A percentile compares a stretch with the other conserved stretches of the same genome.
These are phyloP conservation scores for Raphanus hybrid DNA, from an alignment of 441 rosid species.

Conservation along the genomic window DNA sequence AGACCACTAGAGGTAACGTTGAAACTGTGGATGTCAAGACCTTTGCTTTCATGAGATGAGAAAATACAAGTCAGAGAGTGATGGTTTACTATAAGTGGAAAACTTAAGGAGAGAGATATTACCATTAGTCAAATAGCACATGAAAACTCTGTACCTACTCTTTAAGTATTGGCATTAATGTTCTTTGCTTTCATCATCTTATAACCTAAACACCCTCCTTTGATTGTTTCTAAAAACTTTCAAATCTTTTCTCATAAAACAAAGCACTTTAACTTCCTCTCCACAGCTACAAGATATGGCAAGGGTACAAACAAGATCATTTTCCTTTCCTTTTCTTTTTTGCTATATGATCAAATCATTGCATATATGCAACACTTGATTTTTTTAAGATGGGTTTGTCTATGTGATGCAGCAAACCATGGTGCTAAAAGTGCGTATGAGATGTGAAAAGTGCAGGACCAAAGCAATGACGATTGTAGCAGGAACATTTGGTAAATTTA, in stretches of 20 bases:
- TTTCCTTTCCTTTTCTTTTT: neutral
- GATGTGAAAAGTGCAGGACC: constrained; percentile 25
- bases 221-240: constrained; percentile 3
- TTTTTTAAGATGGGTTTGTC: neutral
- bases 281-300: constrained; percentile 11
- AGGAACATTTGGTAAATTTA: constrained; percentile 15
- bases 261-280: neutral
- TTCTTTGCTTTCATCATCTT: neutral
- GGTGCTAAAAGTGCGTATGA: constrained; percentile 23
- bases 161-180: constrained; percentile 16
- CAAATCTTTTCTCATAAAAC: constrained; percentile 12
- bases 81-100: constrained; percentile 13
- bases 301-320: constrained; percentile 12
- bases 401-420: constrained; percentile 11
- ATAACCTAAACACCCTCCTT: constrained; percentile 12
- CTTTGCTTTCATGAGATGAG: neutral
- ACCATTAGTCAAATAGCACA: constrained; percentile 18
- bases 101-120: neutral
- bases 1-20: constrained; percentile 9
- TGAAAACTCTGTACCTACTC: constrained; percentile 22
- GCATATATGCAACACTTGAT: neutral
- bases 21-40: constrained; percentile 3
- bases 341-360: neutral
- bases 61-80: neutral
- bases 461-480: constrained; percentile 24